These are phyloP conservation scores for Ophiocordyceps australis DNA, from an alignment of 2,329 filamentous ascomycete species.

Conservation along the genomic window DNA sequence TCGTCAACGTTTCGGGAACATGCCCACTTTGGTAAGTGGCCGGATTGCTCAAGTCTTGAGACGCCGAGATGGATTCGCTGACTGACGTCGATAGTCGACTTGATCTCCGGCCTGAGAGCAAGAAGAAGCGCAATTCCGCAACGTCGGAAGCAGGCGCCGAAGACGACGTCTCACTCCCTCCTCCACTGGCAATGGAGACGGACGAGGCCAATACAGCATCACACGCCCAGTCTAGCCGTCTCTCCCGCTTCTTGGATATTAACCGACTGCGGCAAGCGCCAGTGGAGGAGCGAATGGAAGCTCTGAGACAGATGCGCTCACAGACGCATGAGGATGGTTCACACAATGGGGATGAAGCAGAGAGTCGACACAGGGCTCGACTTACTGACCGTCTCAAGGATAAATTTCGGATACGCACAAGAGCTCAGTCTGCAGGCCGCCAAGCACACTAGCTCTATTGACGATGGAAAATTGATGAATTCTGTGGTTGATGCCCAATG, in stretches of 20 bases:
- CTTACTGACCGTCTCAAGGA: slow-evolving; percentile 32
- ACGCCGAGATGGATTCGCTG: slow-evolving; percentile 3
- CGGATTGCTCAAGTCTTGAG: slow-evolving; percentile 1
- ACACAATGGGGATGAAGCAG: slow-evolving; percentile 10
- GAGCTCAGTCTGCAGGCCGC: slow-evolving; percentile 15
- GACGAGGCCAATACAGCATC: slow-evolving; percentile 14
- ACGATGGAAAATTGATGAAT: too few relatives aligned
- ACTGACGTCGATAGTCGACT: slow-evolving; percentile 24
- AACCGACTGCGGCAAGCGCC: slow-evolving; percentile 39
- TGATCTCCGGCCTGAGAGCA: slow-evolving; percentile 29
- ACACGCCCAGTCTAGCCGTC: slow-evolving; percentile 19
- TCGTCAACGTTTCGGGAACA: slow-evolving; percentile 51
- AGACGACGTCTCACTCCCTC: slow-evolving; percentile 12
- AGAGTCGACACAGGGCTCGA: slow-evolving; percentile 20
- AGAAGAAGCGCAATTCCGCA: slow-evolving; percentile 5
- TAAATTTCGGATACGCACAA: slow-evolving; percentile 32
- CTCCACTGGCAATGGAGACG: slow-evolving; percentile 21
- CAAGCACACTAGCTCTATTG: neutral
- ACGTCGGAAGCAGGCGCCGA: too few relatives aligned
- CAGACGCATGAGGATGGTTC: slow-evolving; percentile 6
- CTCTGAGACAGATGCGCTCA: slow-evolving; percentile 26
- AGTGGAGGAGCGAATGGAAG: slow-evolving; percentile 42
- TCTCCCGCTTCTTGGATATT: slow-evolving; percentile 36
- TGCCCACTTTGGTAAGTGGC: slow-evolving; percentile 52
- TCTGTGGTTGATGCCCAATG: too few relatives aligned